Evolutionary conservation across 352 stramenopile species (phyloP).

Genomic region (Peronospora destructor): DNA sequence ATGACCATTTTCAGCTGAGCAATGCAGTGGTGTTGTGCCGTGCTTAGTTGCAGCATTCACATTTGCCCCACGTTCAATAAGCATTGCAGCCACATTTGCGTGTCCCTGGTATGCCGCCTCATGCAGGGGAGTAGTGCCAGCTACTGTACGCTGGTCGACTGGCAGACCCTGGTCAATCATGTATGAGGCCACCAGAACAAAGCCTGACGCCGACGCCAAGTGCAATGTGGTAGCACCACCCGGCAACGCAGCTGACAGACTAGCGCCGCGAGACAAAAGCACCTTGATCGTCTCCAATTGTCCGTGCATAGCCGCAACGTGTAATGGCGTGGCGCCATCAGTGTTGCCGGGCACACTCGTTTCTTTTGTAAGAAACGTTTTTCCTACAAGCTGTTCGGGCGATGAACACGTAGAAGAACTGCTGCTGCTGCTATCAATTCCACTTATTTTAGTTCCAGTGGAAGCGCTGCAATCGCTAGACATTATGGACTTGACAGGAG

Average conservation of each 20-base stretch:
- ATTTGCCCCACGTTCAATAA: constrained; percentile 36
- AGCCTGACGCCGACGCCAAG: constrained; percentile 42
- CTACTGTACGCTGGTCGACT: constrained; percentile 31
- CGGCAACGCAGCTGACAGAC: constrained; percentile 37
- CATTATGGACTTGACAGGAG: constrained; percentile 17
- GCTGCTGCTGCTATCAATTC: constrained; percentile 16
- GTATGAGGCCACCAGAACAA: constrained; percentile 35
- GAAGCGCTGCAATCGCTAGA: constrained; percentile 24
- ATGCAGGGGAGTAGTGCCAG: constrained; percentile 45
- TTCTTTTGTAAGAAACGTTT: constrained; percentile 18
- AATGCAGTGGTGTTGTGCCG: constrained; percentile 47
- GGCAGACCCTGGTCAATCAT: constrained; percentile 35
- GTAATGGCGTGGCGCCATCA: constrained; percentile 45
- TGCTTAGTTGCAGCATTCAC: constrained; percentile 45
- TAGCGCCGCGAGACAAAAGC: constrained; percentile 36
- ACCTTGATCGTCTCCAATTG: constrained; percentile 52
- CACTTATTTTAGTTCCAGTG: constrained; percentile 16
- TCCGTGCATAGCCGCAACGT: constrained; percentile 52
- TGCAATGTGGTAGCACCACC: constrained; percentile 42
- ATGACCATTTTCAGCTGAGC: constrained; percentile 45
- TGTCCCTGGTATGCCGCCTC: constrained; percentile 46
- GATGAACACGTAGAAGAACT: constrained; percentile 27
- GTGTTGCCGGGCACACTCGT: constrained; percentile 18
- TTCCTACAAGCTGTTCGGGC: constrained; percentile 21
- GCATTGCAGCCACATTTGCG: constrained; percentile 31